Percentiles rank a stretch among this genome's conserved stretches.
Evolutionary conservation across 2,329 filamentous ascomycete species (phyloP).

Genomic region (Aspergillus brunneoviolaceus): DNA sequence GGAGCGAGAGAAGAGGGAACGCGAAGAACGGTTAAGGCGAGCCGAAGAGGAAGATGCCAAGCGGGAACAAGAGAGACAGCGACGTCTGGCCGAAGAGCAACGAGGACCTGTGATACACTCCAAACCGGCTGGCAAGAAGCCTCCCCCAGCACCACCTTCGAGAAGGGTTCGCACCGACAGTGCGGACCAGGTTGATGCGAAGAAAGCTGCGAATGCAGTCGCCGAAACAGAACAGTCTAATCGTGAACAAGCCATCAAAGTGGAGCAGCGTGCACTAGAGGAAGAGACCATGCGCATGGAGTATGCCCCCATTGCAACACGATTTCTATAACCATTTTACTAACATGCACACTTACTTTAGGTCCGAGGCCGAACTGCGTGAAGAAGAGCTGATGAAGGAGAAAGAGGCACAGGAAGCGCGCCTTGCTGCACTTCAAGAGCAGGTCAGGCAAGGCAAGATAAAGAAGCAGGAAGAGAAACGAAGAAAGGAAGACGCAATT

Average conservation of each 20-base stretch:
- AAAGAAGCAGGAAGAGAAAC: conserved; percentile 95
- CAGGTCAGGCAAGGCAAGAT: conserved; percentile 91
- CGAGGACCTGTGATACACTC: conserved; percentile 60
- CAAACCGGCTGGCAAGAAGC: conserved; percentile 63
- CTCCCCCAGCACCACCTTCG: conserved; percentile 68
- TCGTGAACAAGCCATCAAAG: conserved; percentile 52
- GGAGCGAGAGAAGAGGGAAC: conserved; percentile 83
- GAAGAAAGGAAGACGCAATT: conserved; percentile 81
- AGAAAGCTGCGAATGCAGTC: conserved; percentile 55
- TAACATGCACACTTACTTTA: conserved; percentile 41
- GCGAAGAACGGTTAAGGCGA: conserved; percentile 80
- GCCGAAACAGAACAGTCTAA: conserved; percentile 64
- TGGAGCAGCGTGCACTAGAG: conserved; percentile 74
- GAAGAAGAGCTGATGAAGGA: conserved; percentile 80
- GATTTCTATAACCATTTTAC: not conserved
- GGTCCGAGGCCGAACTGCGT: conserved; percentile 70
- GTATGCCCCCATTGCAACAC: conserved; percentile 58
- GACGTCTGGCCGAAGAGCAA: conserved; percentile 73
- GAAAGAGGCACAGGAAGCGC: conserved; percentile 75
- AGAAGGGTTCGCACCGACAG: conserved; percentile 65
- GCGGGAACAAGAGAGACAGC: conserved; percentile 82
- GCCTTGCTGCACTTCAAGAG: conserved; percentile 85
- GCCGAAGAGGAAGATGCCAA: conserved; percentile 93
- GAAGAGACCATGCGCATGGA: conserved; percentile 73
- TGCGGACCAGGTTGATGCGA: conserved; percentile 57